Evolutionary conservation across 2,329 filamentous ascomycete species (phyloP).

Genomic region (Ilyonectria mors-panacis): DNA sequence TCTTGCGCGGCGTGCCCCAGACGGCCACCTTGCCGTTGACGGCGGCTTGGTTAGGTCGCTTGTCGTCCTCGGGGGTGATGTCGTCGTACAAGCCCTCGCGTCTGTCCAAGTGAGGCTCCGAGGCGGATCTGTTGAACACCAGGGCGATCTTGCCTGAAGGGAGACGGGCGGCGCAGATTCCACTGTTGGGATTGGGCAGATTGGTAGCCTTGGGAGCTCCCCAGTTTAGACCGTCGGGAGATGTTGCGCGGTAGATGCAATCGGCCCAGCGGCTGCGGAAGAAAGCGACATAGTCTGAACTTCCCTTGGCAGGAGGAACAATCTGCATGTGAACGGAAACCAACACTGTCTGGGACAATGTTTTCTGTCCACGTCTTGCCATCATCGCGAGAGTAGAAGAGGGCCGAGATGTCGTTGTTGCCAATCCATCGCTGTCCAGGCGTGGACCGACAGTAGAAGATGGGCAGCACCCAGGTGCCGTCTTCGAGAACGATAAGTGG

Average conservation of each 20-base stretch:
- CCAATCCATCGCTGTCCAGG: constrained; percentile 60
- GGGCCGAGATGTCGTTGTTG: constrained; percentile 59
- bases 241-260: constrained; percentile 58
- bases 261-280: constrained; percentile 63
- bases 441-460: constrained; percentile 59
- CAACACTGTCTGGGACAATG: constrained; percentile 54
- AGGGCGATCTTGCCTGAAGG: constrained; percentile 54
- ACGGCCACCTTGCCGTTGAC: constrained; percentile 57
- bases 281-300: constrained; percentile 52
- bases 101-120: constrained; percentile 50
- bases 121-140: constrained; percentile 59
- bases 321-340: constrained; percentile 62
- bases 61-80: constrained; percentile 58
- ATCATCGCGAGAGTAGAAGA: constrained; percentile 55
- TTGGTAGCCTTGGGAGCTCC: constrained; percentile 50
- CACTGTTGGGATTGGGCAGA: constrained; percentile 61
- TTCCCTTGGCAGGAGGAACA: constrained; percentile 43
- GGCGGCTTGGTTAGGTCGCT: constrained; percentile 54
- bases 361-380: constrained; percentile 59
- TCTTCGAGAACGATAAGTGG: constrained; percentile 55
- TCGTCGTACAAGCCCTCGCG: constrained; percentile 61
- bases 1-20: constrained; percentile 59
- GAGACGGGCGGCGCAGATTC: constrained; percentile 56
- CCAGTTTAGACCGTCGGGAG: constrained; percentile 57
- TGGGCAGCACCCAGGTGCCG: constrained; percentile 58